Percentiles rank a stretch among this genome's conserved stretches.
Evolutionary conservation across 768 basidiomycete species (phyloP).

Genomic region (Mycena polygramma): DNA sequence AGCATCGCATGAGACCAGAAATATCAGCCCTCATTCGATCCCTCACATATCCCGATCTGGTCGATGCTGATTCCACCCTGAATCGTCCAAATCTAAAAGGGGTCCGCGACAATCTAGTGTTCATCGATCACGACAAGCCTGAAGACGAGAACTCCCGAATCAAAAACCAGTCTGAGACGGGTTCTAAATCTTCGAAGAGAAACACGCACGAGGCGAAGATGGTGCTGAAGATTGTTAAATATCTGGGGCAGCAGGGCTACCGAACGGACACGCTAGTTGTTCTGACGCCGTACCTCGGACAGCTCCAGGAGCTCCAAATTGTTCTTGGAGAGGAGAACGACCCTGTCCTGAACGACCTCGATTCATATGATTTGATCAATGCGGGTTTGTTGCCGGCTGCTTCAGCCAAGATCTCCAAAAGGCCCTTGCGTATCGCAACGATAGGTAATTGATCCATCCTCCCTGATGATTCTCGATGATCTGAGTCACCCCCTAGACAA

Average conservation of each 20-base stretch:
- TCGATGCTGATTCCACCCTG: constrained; percentile 64
- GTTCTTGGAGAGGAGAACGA: constrained; percentile 63
- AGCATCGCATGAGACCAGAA: constrained; percentile 84
- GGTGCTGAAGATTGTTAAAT: constrained; percentile 75
- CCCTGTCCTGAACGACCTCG: constrained; percentile 73
- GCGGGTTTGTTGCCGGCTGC: constrained; percentile 65
- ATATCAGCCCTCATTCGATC: constrained; percentile 72
- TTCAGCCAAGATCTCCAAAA: constrained; percentile 56
- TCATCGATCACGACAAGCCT: constrained; percentile 67
- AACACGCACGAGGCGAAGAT: constrained; percentile 72
- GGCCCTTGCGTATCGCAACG: constrained; percentile 68
- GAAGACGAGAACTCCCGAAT: constrained; percentile 63
- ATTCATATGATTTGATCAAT: constrained; percentile 67
- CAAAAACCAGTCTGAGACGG: constrained; percentile 60
- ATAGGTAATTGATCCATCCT: constrained; percentile 61
- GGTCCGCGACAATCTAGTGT: constrained; percentile 68
- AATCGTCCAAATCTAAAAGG: constrained; percentile 68
- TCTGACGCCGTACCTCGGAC: constrained; percentile 79
- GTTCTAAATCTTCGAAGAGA: constrained; percentile 68
- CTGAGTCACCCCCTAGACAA: constrained; percentile 60
- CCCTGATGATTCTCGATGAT: background rate
- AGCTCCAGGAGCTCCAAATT: constrained; percentile 64
- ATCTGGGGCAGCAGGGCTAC: constrained; percentile 79
- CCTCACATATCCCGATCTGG: constrained; percentile 75
- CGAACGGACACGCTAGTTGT: constrained; percentile 70